phyloP scores from a whole-genome alignment of 257 asterid species.

The Oldenlandia corymbosa region DNA sequence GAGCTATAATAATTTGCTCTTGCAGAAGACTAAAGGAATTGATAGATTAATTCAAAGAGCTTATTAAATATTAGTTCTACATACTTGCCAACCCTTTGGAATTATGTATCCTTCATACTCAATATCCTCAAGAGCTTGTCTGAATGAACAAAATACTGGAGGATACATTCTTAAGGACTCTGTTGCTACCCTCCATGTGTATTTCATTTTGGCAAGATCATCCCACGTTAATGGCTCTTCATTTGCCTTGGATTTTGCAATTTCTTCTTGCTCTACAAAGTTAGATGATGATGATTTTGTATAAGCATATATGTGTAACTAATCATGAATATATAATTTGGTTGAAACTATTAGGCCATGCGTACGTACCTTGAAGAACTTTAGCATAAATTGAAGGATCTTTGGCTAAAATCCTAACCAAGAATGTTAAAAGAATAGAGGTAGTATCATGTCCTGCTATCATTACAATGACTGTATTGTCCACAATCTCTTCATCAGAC shows the following conservation, averaged over 20 bases:
- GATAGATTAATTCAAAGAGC: background rate
- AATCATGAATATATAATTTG: no score
- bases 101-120: conserved; percentile 50
- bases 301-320: background rate
- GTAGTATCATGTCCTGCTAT: conserved; percentile 27
- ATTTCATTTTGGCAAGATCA: conserved; percentile 65
- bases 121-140: conserved; percentile 44
- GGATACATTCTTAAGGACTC: conserved; percentile 53
- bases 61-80: background rate
- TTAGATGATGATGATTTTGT: background rate
- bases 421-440: conserved; percentile 27
- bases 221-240: conserved; percentile 51
- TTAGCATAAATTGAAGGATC: conserved; percentile 15
- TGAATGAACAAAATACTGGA: conserved; percentile 49
- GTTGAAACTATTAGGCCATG: background rate
- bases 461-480: conserved; percentile 15
- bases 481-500: conserved; percentile 13
- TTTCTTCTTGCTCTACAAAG: conserved; percentile 55
- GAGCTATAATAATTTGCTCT: no score
- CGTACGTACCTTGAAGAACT: conserved; percentile 2
- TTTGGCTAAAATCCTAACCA: conserved; percentile 26
- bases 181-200: conserved; percentile 67
- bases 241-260: conserved; percentile 24
- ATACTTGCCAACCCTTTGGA: conserved; percentile 67
- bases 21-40: no score